Evolutionary conservation across 768 basidiomycete genomes (phyloP).

Genomic region (Saitozyma sp.): DNA sequence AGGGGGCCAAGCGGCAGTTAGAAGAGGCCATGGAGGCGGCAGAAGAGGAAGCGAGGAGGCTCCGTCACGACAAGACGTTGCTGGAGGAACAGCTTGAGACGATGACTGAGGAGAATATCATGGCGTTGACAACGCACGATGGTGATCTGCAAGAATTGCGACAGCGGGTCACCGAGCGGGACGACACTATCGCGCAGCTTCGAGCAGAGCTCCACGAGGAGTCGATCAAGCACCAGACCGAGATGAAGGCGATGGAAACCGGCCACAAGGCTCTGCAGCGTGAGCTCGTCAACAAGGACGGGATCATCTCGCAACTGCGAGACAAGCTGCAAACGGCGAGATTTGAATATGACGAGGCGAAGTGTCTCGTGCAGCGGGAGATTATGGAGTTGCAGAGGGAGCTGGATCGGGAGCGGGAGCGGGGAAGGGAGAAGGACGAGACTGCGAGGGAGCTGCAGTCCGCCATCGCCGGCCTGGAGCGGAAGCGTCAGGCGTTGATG

Average conservation of each 20-base stretch:
- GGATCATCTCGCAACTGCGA: conserved; percentile 12
- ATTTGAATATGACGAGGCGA: conserved; percentile 28
- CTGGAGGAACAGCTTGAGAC: too few species aligned
- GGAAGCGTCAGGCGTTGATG: conserved; percentile 12
- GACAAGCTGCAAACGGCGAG: conserved; percentile 21
- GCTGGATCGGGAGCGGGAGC: background rate
- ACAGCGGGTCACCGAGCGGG: too few species aligned
- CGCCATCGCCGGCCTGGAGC: conserved; percentile 4
- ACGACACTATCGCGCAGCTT: too few species aligned
- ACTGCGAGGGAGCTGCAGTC: background rate
- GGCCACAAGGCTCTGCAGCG: conserved; percentile 1
- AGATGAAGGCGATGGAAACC: background rate
- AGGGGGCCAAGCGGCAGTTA: too few species aligned
- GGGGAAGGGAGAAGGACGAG: conserved; percentile 18
- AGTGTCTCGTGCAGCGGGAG: conserved; percentile 11
- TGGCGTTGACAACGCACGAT: too few species aligned
- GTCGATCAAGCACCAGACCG: background rate
- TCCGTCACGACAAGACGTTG: too few species aligned
- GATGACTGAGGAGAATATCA: too few species aligned
- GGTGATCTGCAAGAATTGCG: background rate
- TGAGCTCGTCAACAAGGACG: conserved; percentile 18
- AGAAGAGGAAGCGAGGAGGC: too few species aligned
- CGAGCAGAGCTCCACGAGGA: too few species aligned
- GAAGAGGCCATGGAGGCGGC: too few species aligned
- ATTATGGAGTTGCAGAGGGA: conserved; percentile 14